Evolutionary conservation across 1,284 basidiomycete genomes (phyloP).

Genomic region (Gastroboletus turbinatus): DNA sequence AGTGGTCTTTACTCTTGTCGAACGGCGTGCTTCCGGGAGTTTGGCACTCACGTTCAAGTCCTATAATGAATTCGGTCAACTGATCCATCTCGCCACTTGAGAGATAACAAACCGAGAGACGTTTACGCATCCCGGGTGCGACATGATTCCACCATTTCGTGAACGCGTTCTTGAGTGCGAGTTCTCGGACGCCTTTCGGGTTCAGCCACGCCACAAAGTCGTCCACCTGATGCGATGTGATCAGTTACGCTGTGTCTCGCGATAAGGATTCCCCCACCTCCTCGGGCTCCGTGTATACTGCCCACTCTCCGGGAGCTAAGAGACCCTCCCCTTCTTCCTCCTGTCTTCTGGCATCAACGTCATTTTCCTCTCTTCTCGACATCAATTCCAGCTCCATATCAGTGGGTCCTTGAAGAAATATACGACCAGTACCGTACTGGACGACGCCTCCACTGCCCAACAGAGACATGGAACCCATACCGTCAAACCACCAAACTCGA

Average conservation of each 20-base stretch:
- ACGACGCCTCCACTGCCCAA: conserved; percentile 72
- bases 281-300: conserved; percentile 81
- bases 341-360: conserved; percentile 56
- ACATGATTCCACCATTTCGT: conserved; percentile 87
- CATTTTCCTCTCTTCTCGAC: conserved; percentile 56
- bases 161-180: conserved; percentile 77
- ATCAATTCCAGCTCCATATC: conserved; percentile 73
- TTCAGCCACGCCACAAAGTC: conserved; percentile 89
- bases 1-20: conserved; percentile 62
- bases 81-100: background rate
- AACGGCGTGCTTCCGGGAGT: conserved; percentile 74
- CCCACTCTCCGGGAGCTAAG: conserved; percentile 83
- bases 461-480: conserved; percentile 82
- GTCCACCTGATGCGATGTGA: conserved; percentile 56
- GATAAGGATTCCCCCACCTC: conserved; percentile 53
- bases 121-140: conserved; percentile 76
- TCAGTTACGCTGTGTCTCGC: conserved; percentile 11
- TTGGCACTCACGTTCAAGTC: conserved; percentile 66
- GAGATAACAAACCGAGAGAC: conserved; percentile 57
- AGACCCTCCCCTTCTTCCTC: conserved; percentile 81
- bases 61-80: conserved; percentile 38
- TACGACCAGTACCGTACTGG: conserved; percentile 83
- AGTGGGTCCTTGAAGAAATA: conserved; percentile 90
- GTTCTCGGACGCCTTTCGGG: conserved; percentile 85
- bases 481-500: conserved; percentile 98